Evolutionary conservation across 495 filamentous ascomycete genomes (phyloP).

Genomic region (Alectoria sarmentosa): DNA sequence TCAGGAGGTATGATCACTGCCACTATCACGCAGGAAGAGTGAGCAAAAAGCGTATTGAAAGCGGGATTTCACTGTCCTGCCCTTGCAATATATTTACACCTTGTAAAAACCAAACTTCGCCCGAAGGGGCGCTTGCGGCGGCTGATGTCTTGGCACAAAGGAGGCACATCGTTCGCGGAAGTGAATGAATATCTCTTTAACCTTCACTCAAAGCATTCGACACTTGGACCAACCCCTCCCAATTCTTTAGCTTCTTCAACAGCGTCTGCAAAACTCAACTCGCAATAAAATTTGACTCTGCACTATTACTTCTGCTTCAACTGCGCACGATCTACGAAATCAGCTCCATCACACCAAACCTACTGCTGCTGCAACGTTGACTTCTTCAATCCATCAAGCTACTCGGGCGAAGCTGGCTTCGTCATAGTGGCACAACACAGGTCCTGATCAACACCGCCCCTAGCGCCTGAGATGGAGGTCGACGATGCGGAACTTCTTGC

Average conservation of each 20-base stretch:
- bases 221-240: neutral
- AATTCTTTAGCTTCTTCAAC: neutral
- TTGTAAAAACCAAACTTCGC: neutral
- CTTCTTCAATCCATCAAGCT: neutral
- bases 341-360: neutral
- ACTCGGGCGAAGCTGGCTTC: slow-evolving; percentile 14
- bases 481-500: slow-evolving; percentile 85
- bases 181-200: slow-evolving; percentile 5
- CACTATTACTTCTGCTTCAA: slow-evolving; percentile 5
- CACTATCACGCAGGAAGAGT: neutral
- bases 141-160: neutral
- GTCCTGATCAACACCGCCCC: too few species aligned
- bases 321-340: neutral
- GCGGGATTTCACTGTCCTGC: too few species aligned
- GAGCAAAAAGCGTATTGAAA: neutral
- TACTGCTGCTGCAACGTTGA: neutral
- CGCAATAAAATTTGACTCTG: neutral
- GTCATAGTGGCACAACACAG: neutral
- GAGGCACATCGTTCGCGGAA: neutral
- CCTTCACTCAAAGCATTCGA: neutral
- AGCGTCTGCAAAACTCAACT: neutral
- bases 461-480: slow-evolving; percentile 49
- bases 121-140: slow-evolving; percentile 2
- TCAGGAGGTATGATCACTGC: neutral
- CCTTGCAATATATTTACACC: too few species aligned